A percentile compares a stretch with the other conserved stretches of the same genome.
Evolutionary conservation across 1,284 basidiomycete genomes (phyloP).

Genomic region (Cutaneotrichosporon mucoides): DNA sequence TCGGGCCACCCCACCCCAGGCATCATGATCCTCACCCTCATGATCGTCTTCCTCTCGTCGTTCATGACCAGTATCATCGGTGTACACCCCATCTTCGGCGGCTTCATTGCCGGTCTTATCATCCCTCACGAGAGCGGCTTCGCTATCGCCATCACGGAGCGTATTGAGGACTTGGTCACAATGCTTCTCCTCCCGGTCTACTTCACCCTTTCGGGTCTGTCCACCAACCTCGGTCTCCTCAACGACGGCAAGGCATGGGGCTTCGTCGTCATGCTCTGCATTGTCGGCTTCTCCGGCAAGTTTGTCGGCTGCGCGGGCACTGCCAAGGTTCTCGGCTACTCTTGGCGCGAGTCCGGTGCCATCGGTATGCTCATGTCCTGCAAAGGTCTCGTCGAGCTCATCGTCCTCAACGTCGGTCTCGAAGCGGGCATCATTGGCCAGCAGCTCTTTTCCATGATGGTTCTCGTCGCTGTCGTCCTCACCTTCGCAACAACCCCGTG

Average conservation of each 20-base stretch:
- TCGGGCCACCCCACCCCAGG: conserved; percentile 62
- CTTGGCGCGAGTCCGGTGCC: conserved; percentile 71
- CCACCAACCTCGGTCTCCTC: conserved; percentile 75
- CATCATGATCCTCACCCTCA: conserved; percentile 72
- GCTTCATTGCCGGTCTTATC: conserved; percentile 81
- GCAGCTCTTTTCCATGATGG: conserved; percentile 74
- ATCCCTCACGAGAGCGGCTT: conserved; percentile 84
- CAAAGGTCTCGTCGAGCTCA: conserved; percentile 81
- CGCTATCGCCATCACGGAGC: conserved; percentile 68
- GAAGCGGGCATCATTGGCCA: conserved; percentile 70
- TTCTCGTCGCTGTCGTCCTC: conserved; percentile 76
- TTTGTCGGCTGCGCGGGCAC: conserved; percentile 63
- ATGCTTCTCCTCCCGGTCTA: conserved; percentile 77
- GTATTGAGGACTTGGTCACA: conserved; percentile 68
- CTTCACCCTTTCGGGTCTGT: conserved; percentile 74
- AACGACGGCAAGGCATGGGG: conserved; percentile 74
- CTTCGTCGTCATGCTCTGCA: conserved; percentile 73
- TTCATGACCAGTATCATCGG: conserved; percentile 75
- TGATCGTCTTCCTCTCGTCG: conserved; percentile 70
- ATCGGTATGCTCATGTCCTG: conserved; percentile 90
- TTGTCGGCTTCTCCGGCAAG: conserved; percentile 77
- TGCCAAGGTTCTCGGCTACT: conserved; percentile 66
- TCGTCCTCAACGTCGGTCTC: conserved; percentile 88
- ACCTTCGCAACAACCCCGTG: conserved; percentile 87
- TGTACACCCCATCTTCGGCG: conserved; percentile 77